A percentile compares a stretch with the other conserved stretches of the same genome.
Conservation (phyloP, 73 alveolate genomes). For the Blepharisma stoltei region DNA sequence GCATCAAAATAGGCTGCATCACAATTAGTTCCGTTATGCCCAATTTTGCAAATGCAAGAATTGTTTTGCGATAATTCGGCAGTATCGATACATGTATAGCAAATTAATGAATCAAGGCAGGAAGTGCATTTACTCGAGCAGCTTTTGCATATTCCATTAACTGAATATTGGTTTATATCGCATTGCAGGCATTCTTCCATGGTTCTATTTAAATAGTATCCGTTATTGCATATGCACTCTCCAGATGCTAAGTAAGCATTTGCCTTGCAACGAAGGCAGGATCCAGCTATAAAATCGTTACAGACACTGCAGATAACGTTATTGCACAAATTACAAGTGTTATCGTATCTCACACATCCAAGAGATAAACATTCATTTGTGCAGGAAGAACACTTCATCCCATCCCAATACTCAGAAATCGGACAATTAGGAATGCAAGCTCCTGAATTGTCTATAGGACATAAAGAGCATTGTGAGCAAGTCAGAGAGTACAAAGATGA, state of each 20-base stretch:
- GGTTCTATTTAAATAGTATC: too few species aligned
- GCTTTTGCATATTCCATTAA: too few species aligned
- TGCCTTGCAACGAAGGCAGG: neutral
- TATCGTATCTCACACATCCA: neutral
- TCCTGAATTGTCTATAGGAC: neutral
- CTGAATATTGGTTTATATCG: too few species aligned
- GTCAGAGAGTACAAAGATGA: neutral
- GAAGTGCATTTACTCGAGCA: too few species aligned
- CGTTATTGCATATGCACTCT: neutral
- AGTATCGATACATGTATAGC: too few species aligned
- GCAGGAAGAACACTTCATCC: neutral
- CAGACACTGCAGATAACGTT: neutral
- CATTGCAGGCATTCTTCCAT: too few species aligned
- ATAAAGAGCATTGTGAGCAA: neutral
- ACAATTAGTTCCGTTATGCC: too few species aligned
- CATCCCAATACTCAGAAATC: neutral
- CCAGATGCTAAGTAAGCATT: neutral
- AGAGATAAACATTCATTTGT: neutral
- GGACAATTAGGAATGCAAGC: conserved; percentile 12
- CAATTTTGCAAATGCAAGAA: too few species aligned
- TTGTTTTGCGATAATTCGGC: too few species aligned
- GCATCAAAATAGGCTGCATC: too few species aligned
- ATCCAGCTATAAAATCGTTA: neutral
- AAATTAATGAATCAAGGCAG: too few species aligned
- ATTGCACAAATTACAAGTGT: neutral